Percentiles rank a stretch among this genome's conserved stretches.
phyloP scores from a whole-genome alignment of 208 protist genomes.

The Spongospora subterranea region DNA sequence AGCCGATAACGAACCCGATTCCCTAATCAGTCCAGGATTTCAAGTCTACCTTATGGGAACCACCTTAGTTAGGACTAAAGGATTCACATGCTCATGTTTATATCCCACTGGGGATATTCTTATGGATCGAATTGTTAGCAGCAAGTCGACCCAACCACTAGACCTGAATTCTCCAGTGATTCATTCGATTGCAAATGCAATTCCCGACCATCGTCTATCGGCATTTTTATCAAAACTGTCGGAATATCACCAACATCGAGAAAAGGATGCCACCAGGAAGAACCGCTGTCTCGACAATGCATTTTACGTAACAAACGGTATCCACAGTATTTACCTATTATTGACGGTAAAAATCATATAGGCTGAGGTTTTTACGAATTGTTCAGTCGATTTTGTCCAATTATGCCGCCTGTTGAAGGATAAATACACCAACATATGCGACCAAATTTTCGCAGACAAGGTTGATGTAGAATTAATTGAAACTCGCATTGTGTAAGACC shows the following conservation, averaged over 20 bases:
- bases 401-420: not conserved
- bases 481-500: not conserved
- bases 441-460: not conserved
- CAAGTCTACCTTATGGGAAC: not conserved
- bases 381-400: not conserved
- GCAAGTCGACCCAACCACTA: not conserved
- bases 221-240: not conserved
- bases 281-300: not conserved
- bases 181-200: not conserved
- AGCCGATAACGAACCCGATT: not conserved
- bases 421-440: not conserved
- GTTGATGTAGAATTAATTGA: not conserved
- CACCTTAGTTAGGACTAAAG: not conserved
- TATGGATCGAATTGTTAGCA: not conserved
- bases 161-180: not conserved
- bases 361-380: not conserved
- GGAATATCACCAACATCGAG: not conserved
- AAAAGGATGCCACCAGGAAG: not conserved
- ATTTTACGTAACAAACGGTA: not conserved
- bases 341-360: not conserved
- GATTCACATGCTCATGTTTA: conserved; percentile 5
- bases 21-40: not conserved
- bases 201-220: not conserved
- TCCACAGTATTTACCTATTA: not conserved
- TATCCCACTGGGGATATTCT: not conserved